phyloP scores from a whole-genome alignment of 2,329 filamentous ascomycete genomes.

The Cercospora sesami region DNA sequence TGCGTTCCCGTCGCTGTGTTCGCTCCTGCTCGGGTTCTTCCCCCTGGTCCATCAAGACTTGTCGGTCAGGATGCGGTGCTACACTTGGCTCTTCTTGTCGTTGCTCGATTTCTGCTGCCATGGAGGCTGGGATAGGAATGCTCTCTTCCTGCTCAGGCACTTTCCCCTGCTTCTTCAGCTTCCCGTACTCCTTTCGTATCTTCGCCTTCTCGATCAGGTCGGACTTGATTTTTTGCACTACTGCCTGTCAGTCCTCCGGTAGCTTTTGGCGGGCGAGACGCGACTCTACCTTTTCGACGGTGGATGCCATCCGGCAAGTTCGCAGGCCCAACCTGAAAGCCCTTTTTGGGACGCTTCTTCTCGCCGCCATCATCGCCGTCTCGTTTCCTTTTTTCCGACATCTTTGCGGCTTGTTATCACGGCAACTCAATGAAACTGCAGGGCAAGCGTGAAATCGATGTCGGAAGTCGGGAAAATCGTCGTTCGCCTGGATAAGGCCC shows the following conservation, averaged over 20 bases:
- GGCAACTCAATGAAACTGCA: neutral
- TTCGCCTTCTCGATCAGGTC: constrained; percentile 89
- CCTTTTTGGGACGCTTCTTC: constrained; percentile 59
- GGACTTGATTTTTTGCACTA: constrained; percentile 85
- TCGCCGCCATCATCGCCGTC: constrained; percentile 21
- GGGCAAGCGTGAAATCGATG: neutral
- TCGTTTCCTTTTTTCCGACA: constrained; percentile 30
- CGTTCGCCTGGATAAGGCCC: constrained; percentile 5
- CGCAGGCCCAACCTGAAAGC: constrained; percentile 82
- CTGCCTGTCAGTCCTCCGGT: constrained; percentile 5
- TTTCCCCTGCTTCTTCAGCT: constrained; percentile 66
- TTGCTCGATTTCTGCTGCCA: constrained; percentile 29
- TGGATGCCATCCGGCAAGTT: constrained; percentile 90
- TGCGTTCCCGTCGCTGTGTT: constrained; percentile 11
- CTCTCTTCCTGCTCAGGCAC: constrained; percentile 31
- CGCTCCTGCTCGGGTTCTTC: constrained; percentile 21
- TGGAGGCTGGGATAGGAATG: constrained; percentile 36
- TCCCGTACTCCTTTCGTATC: constrained; percentile 87
- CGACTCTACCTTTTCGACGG: constrained; percentile 64
- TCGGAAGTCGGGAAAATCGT: constrained; percentile 1
- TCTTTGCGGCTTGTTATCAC: constrained; percentile 5
- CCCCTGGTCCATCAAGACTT: constrained; percentile 35
- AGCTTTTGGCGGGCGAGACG: neutral
- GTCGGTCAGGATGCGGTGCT: constrained; percentile 49
- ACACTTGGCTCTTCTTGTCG: constrained; percentile 38